Base-by-base conservation (phyloP, 257 asterid species). In the Rubia yunnanensis region DNA sequence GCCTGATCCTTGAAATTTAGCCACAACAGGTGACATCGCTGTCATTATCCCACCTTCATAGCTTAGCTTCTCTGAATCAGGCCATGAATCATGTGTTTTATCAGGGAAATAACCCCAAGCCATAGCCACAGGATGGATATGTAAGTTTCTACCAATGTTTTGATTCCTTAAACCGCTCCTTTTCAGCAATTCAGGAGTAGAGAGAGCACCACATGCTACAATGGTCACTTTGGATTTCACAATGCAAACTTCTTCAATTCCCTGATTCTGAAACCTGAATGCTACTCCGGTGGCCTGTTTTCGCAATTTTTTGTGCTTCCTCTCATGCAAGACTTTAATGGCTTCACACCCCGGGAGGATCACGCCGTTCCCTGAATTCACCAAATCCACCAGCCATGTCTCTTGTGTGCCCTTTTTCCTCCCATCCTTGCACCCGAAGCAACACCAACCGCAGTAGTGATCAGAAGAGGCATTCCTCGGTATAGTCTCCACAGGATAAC, bases 71-170 rank as follows among this genome's bases (percentile, higher is more conserved):
- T 39, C 80, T 0, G 79, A 27, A 15, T 59, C 78, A 0, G 98
- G 98, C 96, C 96, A 88, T 26, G 67, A 11, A 7, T 72, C 61
- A 14, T 60, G 41, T 4, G 18, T 18, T 30, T 60, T 26, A 18
- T 85, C 88, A 0, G 98, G 98, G 22, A 89, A 86, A 39, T 69
- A 75, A 2, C 98, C 98, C 98, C 96, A 89, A 0, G 75, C 95
- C 81, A 88, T 38, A 4, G 79, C 81, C 7, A 85, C 98, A 0
- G 98, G 95, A 57, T 92, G 98, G 65, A 92, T 73, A 58, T 87
- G 98, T 13, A 92, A 48, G 66, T 92, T 66, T 50, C 30, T 81
- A 0, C 98, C 98, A 3, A 89, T 86, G 64, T 83, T 85, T 0
- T 83, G 85, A 67, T 92, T 92, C 80, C 68, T 82, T 5, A 92